phyloP scores from a whole-genome alignment of 106 monocot genomes.

The Phalaenopsis equestris region DNA sequence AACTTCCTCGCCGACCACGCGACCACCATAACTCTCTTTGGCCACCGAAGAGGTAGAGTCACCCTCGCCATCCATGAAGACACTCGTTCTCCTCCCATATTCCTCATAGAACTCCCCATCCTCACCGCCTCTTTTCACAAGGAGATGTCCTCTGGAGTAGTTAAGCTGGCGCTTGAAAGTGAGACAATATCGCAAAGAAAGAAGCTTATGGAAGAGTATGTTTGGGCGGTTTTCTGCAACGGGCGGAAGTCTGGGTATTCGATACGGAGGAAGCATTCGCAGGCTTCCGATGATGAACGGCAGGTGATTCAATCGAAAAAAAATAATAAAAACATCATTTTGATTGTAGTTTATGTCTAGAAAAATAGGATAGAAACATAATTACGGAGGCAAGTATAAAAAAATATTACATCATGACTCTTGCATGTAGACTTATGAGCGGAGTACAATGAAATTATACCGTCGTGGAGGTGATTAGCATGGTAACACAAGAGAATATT shows the following conservation, averaged over 20 bases:
- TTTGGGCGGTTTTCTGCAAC: slow-evolving; percentile 72
- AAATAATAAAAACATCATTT: no score
- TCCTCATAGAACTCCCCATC: slow-evolving; percentile 77
- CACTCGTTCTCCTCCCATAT: slow-evolving; percentile 45
- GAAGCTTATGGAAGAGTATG: slow-evolving; percentile 54
- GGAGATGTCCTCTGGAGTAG: slow-evolving; percentile 52
- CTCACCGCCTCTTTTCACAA: slow-evolving; percentile 44
- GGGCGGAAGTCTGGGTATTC: slow-evolving; percentile 61
- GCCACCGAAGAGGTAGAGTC: slow-evolving; percentile 37
- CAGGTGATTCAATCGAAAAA: neutral
- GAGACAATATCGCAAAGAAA: slow-evolving; percentile 48
- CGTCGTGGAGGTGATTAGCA: no score
- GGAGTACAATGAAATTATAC: no score
- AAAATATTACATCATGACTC: no score
- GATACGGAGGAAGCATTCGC: slow-evolving; percentile 35
- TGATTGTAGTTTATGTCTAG: no score
- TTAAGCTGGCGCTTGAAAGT: slow-evolving; percentile 61
- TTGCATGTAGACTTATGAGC: no score
- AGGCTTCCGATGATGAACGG: slow-evolving; percentile 36
- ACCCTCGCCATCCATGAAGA: slow-evolving; percentile 56
- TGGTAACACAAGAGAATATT: no score
- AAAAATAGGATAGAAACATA: no score
- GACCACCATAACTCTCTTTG: slow-evolving; percentile 57
- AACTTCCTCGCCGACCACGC: slow-evolving; percentile 43
- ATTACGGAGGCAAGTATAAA: no score